Base-by-base conservation (phyloP, 805 yeast species). In the Teunomyces cretensis region DNA sequence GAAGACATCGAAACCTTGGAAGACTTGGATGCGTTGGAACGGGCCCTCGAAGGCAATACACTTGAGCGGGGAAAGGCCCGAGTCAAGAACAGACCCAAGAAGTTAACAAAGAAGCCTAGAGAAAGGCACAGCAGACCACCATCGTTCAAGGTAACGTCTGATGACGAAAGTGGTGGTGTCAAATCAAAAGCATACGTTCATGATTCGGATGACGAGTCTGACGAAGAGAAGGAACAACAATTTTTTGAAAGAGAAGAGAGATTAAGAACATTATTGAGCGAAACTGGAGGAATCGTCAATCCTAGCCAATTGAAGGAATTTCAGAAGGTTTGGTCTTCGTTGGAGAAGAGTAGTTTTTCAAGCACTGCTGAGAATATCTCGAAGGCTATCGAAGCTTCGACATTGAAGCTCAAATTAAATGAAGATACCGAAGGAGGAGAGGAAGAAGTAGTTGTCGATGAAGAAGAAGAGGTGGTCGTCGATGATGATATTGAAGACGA, bases 151-250 rank as follows among this genome's bases (percentile, higher is more conserved):
- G 46, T 64, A 6, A 45, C 39, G 2, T 57, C 73, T 17, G 74
- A 65, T 31, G 67, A 59, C 27, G 71, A 41, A 27, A 14, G 37
- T 9, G 19, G 33, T 15, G 50, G 54, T 6, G 55, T 63, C 41
- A 70, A 75, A 36, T 83, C 89, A 1, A 64, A 83, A 3, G 81
- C 76, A 44, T 76, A 64, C 51, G 76, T 84, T 38, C 68, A 68
- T 41, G 84, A 77, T 42, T 81, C 87, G 2, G 89, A 83, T 56
- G 87, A 83, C 54, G 83, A 76, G 9, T 71, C 79, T 4, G 88
- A 83, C 54, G 80, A 72, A 11, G 88, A 81, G 39, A 68, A 70
- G 33, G 79, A 75, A 42, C 57, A 55, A 2, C 71, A 54, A 26
- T 84, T 84, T 56, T 84, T 78, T 56, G 81, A 63, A 35, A 72